These are phyloP conservation scores for Colletotrichum shisoi DNA, from an alignment of 2,329 filamentous ascomycete genomes.

Conservation along the genomic window DNA sequence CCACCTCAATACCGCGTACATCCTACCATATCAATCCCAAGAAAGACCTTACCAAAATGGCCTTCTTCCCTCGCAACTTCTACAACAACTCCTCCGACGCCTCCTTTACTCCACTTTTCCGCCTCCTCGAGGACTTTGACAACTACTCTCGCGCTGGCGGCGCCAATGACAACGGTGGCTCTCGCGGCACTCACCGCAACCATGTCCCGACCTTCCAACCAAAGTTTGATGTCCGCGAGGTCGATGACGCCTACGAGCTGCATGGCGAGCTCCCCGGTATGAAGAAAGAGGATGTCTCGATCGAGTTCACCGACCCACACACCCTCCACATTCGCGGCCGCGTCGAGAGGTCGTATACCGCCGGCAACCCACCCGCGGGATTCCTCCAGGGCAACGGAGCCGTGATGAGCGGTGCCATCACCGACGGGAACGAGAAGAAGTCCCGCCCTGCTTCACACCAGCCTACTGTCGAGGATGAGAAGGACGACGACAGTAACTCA, in stretches of 20 bases:
- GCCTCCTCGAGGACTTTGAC: constrained; percentile 70
- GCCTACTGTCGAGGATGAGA: constrained; percentile 71
- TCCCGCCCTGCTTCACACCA: constrained; percentile 55
- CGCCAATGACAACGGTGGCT: constrained; percentile 39
- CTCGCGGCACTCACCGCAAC: constrained; percentile 41
- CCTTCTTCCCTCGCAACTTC: constrained; percentile 65
- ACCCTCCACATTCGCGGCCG: constrained; percentile 75
- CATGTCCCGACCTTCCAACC: constrained; percentile 70
- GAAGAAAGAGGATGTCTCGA: constrained; percentile 74
- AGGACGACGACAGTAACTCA: constrained; percentile 46
- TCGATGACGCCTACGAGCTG: constrained; percentile 73
- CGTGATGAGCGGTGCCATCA: constrained; percentile 51
- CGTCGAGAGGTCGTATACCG: constrained; percentile 69
- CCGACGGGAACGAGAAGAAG: constrained; percentile 47
- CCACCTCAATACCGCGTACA: not conserved
- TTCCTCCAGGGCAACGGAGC: constrained; percentile 55
- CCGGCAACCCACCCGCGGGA: constrained; percentile 60
- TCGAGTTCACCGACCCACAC: constrained; percentile 81
- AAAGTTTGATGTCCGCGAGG: constrained; percentile 81
- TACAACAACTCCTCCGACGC: constrained; percentile 54
- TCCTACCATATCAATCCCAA: constrained; percentile 29
- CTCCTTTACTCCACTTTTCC: constrained; percentile 68
- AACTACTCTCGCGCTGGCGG: constrained; percentile 57
- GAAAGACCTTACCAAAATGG: constrained; percentile 58
- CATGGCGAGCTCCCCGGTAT: constrained; percentile 82